Evolutionary conservation across 257 asterid species (phyloP), one percentile per base, ranked within the genome.

Genomic region (Nicotiana otophora): DNA sequence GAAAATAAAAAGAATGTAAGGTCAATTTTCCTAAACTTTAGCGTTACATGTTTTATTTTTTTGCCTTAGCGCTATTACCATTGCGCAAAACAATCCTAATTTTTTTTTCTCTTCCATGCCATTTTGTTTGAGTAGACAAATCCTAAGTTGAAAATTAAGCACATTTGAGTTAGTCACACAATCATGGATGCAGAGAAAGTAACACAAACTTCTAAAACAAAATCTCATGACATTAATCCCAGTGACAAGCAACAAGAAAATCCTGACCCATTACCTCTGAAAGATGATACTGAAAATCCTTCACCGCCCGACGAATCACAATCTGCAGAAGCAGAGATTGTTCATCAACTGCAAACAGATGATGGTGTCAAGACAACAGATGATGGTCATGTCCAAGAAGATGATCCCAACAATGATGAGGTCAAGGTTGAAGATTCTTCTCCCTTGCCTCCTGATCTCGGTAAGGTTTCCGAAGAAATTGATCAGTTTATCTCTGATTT

Each of bases 361-460:
- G 85, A 1, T 28, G 69, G 33, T 28, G 65, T 10, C 28, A 77
- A 31, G 14, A 15, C 30, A 72, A 70, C 55, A 67, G 58, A 19
- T 16, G 85, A 62, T n/a, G 70, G 54, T 19, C 87, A 1, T 2
- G 79, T 34, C 54, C 6, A 23, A 76, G 7, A 7, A 68, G 11
- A 85, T 65, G 84, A 66, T 9, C 12, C 12, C 11, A 42, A 42
- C 23, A 76, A 86, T n/a, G 68, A 74, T 1, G 87, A 80, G 70
- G 89, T 68, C 39, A 46, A 81, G 11, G 11, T 10, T 19, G 88
- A 79, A 54, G 84, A 82, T 30, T 48, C 87, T 12, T 81, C 92
- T 19, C 88, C 87, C 1, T 28, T 87, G 84, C 96, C 97, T 10
- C 98, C 97, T 14, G 99, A 95, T 89, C 91, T 95, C 20, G 65